Evolutionary conservation across 2,329 filamentous ascomycete genomes (phyloP), one percentile per base, ranked within the genome.

Genomic region (Trichophyton mentagrophytes): DNA sequence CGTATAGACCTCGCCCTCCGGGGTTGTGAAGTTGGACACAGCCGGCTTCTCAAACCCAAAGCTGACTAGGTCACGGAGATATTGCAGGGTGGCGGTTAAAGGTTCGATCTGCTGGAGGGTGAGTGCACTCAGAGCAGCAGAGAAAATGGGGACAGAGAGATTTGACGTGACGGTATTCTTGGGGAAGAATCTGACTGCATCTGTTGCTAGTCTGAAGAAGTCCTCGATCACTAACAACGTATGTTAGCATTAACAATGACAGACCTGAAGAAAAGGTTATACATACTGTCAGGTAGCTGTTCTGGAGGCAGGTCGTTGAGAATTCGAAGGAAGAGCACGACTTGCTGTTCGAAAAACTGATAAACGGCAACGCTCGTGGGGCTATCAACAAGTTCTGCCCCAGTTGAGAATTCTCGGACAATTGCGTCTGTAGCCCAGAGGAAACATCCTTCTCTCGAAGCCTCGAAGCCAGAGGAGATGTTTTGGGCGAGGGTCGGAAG

Each of bases 351-450:
- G 70, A 96, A 96, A 76, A 99, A 99, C 61, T 84, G 83, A 75
- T 95, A 99, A 61, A 99, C 95, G 65, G 88, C 88, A 60, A 90
- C 85, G 15, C 88, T 89, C 4, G 90, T 95, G n/a, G 82, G 78
- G 58, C 86, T 81, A 60, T 92, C 87, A 20, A 97, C 88, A 63
- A 88, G 84, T 67, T 96, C 90, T 47, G 88, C 84, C 47, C 92
- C 90, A 67, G 95, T 89, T 0, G 90, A 93, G 70, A 97, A 99
- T 72, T 99, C 93, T 62, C 93, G 87, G 33, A 99, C 82, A 64
- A 99, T 95, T 7, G 92, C 90, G 65, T 91, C 89, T 1, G 92
- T 96, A 1, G 93, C 92, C 93, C 93, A 99, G n/a, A 99, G 80
- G 80, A 99, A 99, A 72, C 92, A 96, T 11, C 93, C 93, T 74